These are phyloP conservation scores for Taphrina pruni DNA, from an alignment of 1,139 yeast species.

Conservation along the genomic window DNA sequence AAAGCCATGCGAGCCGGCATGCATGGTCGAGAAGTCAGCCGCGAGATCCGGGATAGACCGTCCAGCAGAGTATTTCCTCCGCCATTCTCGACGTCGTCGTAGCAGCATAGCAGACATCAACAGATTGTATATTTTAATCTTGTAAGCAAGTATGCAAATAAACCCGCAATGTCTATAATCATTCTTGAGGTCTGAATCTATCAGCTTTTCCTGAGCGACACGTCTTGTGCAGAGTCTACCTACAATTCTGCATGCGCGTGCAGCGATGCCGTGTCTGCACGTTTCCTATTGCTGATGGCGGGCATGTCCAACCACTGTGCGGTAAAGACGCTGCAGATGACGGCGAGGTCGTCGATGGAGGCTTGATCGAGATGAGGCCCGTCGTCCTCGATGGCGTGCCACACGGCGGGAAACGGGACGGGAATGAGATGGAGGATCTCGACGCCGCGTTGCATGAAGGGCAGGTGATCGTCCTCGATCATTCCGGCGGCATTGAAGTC, in stretches of 20 bases:
- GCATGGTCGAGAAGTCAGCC: slow-evolving; percentile 28
- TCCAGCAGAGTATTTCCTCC: slow-evolving; percentile 28
- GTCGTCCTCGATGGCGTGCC: slow-evolving; percentile 56
- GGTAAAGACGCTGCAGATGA: slow-evolving; percentile 19
- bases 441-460: slow-evolving; percentile 58
- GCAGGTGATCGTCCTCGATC: slow-evolving; percentile 63
- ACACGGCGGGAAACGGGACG: slow-evolving; percentile 57
- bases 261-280: background rate
- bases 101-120: background rate
- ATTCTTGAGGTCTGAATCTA: slow-evolving; percentile 2
- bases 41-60: slow-evolving; percentile 23
- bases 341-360: slow-evolving; percentile 28
- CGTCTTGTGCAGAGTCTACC: background rate
- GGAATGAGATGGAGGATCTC: slow-evolving; percentile 62
- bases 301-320: slow-evolving; percentile 35
- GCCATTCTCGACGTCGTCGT: slow-evolving; percentile 6
- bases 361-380: slow-evolving; percentile 26
- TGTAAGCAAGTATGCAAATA: slow-evolving; percentile 2
- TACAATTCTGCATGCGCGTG: slow-evolving; percentile 2
- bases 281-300: background rate
- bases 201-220: background rate
- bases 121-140: background rate
- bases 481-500: slow-evolving; percentile 24
- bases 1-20: slow-evolving; percentile 30
- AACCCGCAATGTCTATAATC: background rate